phyloP scores from a whole-genome alignment of 441 rosid species.

The Gossypium trilobum region DNA sequence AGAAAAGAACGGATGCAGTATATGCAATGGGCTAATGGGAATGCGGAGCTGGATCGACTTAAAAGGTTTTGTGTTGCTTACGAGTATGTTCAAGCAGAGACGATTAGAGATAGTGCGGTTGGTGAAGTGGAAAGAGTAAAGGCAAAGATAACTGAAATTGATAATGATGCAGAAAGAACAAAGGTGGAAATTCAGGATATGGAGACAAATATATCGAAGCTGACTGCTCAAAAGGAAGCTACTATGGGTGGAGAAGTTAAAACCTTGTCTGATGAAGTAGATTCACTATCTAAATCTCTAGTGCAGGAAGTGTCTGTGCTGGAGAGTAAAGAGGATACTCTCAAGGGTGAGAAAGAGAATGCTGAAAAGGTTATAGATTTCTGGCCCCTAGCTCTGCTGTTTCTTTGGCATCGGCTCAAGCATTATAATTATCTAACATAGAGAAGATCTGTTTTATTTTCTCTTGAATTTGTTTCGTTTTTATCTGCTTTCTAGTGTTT shows the following conservation, averaged over 20 bases:
- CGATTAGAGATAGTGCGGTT: constrained; percentile 52
- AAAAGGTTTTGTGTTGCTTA: constrained; percentile 84
- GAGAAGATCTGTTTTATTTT: background rate
- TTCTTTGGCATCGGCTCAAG: constrained; percentile 9
- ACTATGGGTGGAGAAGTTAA: constrained; percentile 86
- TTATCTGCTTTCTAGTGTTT: background rate
- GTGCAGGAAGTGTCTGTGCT: constrained; percentile 68
- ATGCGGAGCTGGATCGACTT: constrained; percentile 72
- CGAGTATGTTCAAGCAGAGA: constrained; percentile 86
- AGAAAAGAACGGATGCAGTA: constrained; percentile 84
- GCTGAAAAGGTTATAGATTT: constrained; percentile 53
- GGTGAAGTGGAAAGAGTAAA: constrained; percentile 54
- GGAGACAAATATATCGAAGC: constrained; percentile 48
- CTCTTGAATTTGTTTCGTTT: background rate
- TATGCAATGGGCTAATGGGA: constrained; percentile 97
- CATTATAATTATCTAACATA: background rate
- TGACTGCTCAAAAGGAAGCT: constrained; percentile 84
- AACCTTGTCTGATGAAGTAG: constrained; percentile 62
- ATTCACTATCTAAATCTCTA: constrained; percentile 60
- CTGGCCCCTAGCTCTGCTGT: background rate
- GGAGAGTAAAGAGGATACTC: constrained; percentile 66
- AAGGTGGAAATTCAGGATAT: constrained; percentile 45
- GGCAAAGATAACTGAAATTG: constrained; percentile 49
- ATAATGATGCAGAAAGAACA: constrained; percentile 35
- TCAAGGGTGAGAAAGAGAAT: constrained; percentile 60